Percentiles rank a stretch among this genome's conserved stretches.
These are phyloP conservation scores for Babesia bigemina DNA, from an alignment of 169 alveolate species.

Conservation along the genomic window DNA sequence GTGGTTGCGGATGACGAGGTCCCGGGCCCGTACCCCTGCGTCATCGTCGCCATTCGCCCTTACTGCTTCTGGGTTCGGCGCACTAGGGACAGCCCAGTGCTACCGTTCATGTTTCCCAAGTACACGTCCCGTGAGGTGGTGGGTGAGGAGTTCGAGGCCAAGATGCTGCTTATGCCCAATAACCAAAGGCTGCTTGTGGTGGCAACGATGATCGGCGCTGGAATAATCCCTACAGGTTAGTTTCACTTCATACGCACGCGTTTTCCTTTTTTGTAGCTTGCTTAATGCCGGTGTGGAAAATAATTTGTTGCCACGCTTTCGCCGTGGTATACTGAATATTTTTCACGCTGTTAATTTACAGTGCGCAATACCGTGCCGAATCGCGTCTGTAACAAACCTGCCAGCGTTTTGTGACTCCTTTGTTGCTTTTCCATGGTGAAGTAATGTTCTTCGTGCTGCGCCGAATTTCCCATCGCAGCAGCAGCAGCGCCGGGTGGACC, in stretches of 20 bases:
- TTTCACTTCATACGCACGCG: not conserved
- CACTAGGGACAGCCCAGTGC: constrained; percentile 13
- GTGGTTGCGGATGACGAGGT: constrained; percentile 12
- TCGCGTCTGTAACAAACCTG: not conserved
- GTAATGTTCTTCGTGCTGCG: constrained; percentile 21
- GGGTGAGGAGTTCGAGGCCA: constrained; percentile 60
- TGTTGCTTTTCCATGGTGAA: constrained; percentile 3
- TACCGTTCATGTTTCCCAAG: constrained; percentile 68
- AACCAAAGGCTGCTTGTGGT: constrained; percentile 55
- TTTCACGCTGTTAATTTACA: no score
- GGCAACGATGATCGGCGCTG: constrained; percentile 46
- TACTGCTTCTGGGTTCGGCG: constrained; percentile 53
- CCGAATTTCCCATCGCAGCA: constrained; percentile 27
- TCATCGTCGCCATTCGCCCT: constrained; percentile 52
- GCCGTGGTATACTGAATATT: no score
- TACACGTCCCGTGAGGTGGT: constrained; percentile 51
- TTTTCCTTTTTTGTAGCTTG: not conserved
- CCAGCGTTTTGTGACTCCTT: not conserved
- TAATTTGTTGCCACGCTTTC: not conserved
- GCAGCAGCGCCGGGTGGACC: not conserved
- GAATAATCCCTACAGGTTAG: constrained; percentile 32
- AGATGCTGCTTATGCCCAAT: constrained; percentile 48
- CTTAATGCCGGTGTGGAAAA: not conserved
- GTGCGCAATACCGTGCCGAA: no score
- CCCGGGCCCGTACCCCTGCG: constrained; percentile 32